Conservation (phyloP, 352 stramenopile genomes). For the Phytopythium delawarense region DNA sequence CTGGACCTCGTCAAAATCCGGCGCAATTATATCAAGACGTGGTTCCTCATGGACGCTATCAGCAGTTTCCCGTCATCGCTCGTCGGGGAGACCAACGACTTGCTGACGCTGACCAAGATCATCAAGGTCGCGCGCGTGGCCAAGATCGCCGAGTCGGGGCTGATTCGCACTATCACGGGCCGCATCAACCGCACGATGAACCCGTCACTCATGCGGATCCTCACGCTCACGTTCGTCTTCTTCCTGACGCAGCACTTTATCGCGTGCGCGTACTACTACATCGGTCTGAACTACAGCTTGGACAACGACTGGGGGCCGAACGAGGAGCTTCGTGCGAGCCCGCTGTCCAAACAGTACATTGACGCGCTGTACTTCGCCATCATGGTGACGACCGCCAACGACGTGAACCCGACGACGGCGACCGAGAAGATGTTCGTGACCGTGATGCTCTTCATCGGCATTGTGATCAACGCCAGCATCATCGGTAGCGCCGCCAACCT, state of each 20-base stretch:
- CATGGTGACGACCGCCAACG: slow-evolving; percentile 62
- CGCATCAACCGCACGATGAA: slow-evolving; percentile 67
- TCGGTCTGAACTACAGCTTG: slow-evolving; percentile 32
- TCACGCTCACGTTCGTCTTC: slow-evolving; percentile 67
- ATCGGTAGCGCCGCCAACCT: slow-evolving; percentile 75
- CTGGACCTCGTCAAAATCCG: slow-evolving; percentile 53
- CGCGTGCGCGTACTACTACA: slow-evolving; percentile 66
- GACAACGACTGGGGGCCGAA: slow-evolving; percentile 43
- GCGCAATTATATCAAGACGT: slow-evolving; percentile 48
- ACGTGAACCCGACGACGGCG: slow-evolving; percentile 45
- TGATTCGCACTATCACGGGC: slow-evolving; percentile 41
- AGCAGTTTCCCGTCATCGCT: slow-evolving; percentile 52
- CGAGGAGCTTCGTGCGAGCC: slow-evolving; percentile 20
- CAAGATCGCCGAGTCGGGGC: slow-evolving; percentile 46
- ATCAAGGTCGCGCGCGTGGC: slow-evolving; percentile 52
- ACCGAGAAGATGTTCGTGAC: slow-evolving; percentile 60
- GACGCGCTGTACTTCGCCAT: slow-evolving; percentile 62
- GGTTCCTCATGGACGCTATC: slow-evolving; percentile 46
- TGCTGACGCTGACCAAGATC: slow-evolving; percentile 46
- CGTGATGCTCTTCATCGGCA: slow-evolving; percentile 70
- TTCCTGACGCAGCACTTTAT: slow-evolving; percentile 73
- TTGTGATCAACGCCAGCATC: slow-evolving; percentile 78
- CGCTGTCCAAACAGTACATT: slow-evolving; percentile 44
- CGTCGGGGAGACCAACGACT: slow-evolving; percentile 19
- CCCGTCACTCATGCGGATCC: slow-evolving; percentile 60